These are phyloP conservation scores for Fraxinus ornus DNA, from an alignment of 305 asterid genomes.

Conservation along the genomic window DNA sequence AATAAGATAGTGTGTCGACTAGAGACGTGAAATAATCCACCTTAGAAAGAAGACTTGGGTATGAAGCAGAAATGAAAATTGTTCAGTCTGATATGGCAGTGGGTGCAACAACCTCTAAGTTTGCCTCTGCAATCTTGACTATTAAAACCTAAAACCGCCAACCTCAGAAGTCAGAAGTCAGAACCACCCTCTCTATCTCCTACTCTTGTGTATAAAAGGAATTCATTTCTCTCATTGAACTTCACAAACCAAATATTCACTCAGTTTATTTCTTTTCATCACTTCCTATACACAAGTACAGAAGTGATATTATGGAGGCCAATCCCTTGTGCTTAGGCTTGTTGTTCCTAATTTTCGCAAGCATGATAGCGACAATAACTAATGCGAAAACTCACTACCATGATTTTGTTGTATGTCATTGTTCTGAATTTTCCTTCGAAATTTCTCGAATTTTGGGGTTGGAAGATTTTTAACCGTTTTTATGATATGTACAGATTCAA, in stretches of 20 bases:
- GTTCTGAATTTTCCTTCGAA: background rate
- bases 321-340: slow-evolving; percentile 12
- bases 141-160: slow-evolving; percentile 41
- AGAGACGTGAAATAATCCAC: slow-evolving; percentile 6
- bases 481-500: slow-evolving; percentile 44
- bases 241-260: slow-evolving; percentile 13
- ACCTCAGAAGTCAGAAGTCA: slow-evolving; percentile 22
- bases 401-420: slow-evolving; percentile 49
- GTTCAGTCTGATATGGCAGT: slow-evolving; percentile 26
- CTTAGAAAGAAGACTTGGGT: slow-evolving; percentile 11
- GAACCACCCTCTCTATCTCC: slow-evolving; percentile 24
- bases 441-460: background rate
- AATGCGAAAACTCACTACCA: slow-evolving; percentile 45
- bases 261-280: background rate
- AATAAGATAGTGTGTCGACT: background rate
- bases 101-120: slow-evolving; percentile 47
- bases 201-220: slow-evolving; percentile 27
- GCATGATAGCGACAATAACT: slow-evolving; percentile 10
- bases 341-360: slow-evolving; percentile 24
- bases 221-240: background rate
- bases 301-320: slow-evolving; percentile 32
- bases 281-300: background rate
- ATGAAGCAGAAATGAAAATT: slow-evolving; percentile 21
- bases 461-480: background rate
- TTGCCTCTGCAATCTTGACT: background rate